Conservation (phyloP, 257 asterid genomes). For the Henckelia pumila region DNA sequence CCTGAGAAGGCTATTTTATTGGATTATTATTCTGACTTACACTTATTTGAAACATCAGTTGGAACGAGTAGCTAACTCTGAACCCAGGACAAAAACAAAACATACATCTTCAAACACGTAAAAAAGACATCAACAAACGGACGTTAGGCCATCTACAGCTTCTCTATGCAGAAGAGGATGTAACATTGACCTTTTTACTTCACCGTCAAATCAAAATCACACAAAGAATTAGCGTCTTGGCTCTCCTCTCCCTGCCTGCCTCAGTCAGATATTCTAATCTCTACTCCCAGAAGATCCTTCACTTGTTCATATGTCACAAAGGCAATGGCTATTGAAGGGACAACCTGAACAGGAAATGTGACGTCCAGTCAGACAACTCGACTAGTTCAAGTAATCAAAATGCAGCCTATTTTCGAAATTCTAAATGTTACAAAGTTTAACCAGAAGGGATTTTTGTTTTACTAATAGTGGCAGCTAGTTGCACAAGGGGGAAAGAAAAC, state of each 20-base stretch:
- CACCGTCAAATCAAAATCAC: background rate
- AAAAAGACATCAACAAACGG: background rate
- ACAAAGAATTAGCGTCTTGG: background rate
- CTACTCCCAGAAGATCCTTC: constrained; percentile 71
- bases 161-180: constrained; percentile 12
- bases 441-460: background rate
- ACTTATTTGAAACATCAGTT: constrained; percentile 27
- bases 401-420: no score
- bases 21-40: constrained; percentile 19
- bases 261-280: constrained; percentile 69
- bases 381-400: background rate
- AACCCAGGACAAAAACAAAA: background rate
- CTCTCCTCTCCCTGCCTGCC: background rate
- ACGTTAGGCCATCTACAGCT: background rate
- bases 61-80: constrained; percentile 26
- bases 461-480: background rate
- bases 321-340: constrained; percentile 88
- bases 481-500: background rate
- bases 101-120: background rate
- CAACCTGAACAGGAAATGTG: constrained; percentile 48
- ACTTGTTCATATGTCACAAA: constrained; percentile 82
- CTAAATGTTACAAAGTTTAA: no score
- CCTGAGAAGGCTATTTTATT: constrained; percentile 28
- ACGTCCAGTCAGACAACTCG: background rate
- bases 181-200: background rate